Evolutionary conservation across 768 basidiomycete species (phyloP).

Genomic region (Hydnomerulius pinastri): DNA sequence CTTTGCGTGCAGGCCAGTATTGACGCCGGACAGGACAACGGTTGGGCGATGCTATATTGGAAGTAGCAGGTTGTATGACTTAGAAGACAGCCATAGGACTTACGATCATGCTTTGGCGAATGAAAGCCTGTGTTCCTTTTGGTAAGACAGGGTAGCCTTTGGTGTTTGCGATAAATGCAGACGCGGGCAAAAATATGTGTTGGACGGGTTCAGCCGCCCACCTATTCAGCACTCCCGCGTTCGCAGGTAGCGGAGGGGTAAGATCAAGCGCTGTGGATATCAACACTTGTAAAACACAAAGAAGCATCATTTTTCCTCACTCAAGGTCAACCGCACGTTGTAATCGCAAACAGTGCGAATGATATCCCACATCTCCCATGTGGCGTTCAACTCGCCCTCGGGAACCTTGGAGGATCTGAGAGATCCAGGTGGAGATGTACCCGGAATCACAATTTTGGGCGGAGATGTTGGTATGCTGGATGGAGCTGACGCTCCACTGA

Average conservation of each 20-base stretch:
- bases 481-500: constrained; percentile 25
- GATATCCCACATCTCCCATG: constrained; percentile 99
- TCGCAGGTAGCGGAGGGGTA: constrained; percentile 81
- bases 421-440: constrained; percentile 25
- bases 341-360: constrained; percentile 91
- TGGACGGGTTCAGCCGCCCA: constrained; percentile 96
- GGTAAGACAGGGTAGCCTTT: constrained; percentile 97
- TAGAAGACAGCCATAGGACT: constrained; percentile 28
- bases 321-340: constrained; percentile 67
- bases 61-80: constrained; percentile 21
- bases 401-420: constrained; percentile 37
- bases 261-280: constrained; percentile 79
- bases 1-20: constrained; percentile 61
- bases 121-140: constrained; percentile 89
- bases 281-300: constrained; percentile 11
- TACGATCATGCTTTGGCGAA: constrained; percentile 87
- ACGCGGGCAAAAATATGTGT: constrained; percentile 84
- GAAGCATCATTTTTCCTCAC: constrained; percentile 41
- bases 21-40: constrained; percentile 76
- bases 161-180: constrained; percentile 91
- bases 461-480: constrained; percentile 16
- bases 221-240: constrained; percentile 71
- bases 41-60: constrained; percentile 75
- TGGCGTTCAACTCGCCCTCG: constrained; percentile 65
- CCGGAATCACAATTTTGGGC: constrained; percentile 16